These are phyloP conservation scores for Leccinum disarticulatum DNA, from an alignment of 768 basidiomycete genomes.

Conservation along the genomic window DNA sequence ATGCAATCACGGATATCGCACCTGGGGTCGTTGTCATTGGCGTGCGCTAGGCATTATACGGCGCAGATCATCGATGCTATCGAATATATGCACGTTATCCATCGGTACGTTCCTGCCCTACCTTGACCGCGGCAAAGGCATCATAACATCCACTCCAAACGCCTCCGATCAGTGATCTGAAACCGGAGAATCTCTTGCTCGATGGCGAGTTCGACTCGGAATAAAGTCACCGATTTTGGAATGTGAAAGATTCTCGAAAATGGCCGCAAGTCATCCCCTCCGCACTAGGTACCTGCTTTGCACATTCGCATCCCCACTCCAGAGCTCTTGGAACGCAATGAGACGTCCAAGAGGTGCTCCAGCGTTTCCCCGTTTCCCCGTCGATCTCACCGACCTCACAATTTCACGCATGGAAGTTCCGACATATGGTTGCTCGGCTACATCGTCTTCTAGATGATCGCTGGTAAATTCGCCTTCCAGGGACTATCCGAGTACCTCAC, in stretches of 20 bases:
- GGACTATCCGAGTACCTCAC: slow-evolving; percentile 91
- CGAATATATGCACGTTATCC: slow-evolving; percentile 92
- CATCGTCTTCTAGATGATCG: slow-evolving; percentile 89
- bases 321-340: slow-evolving; percentile 72
- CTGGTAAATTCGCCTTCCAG: slow-evolving; percentile 89
- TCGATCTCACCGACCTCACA: neutral
- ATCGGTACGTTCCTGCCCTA: slow-evolving; percentile 50
- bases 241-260: slow-evolving; percentile 76
- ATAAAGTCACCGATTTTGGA: slow-evolving; percentile 95
- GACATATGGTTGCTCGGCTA: slow-evolving; percentile 97
- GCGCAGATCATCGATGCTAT: slow-evolving; percentile 90
- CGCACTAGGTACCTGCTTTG: neutral
- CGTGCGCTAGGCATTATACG: slow-evolving; percentile 79
- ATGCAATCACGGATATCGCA: slow-evolving; percentile 69
- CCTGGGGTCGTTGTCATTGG: slow-evolving; percentile 79
- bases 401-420: slow-evolving; percentile 49
- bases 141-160: slow-evolving; percentile 6
- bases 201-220: slow-evolving; percentile 71
- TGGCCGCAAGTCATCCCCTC: slow-evolving; percentile 41
- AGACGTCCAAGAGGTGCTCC: slow-evolving; percentile 72
- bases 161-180: slow-evolving; percentile 56
- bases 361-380: neutral
- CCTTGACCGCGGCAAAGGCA: slow-evolving; percentile 6
- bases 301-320: slow-evolving; percentile 43
- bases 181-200: slow-evolving; percentile 87